Percentiles rank a stretch among this genome's conserved stretches.
phyloP scores from a whole-genome alignment of 352 stramenopile species.

The Lagenidium sp. region DNA sequence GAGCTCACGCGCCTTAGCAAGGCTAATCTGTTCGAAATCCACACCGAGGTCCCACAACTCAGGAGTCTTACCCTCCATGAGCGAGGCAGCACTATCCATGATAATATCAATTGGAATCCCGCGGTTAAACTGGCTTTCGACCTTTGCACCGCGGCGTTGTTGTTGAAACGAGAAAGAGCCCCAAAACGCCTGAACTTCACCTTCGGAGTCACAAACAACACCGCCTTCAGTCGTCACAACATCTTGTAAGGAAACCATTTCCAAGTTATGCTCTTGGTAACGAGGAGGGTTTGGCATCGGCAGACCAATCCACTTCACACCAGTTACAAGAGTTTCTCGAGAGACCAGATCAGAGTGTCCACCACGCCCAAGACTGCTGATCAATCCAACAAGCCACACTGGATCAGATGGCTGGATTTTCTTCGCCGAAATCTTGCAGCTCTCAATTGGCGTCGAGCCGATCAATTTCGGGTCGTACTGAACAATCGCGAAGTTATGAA shows the following conservation, averaged over 20 bases:
- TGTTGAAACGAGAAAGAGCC: constrained; percentile 85
- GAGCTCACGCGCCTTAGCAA: constrained; percentile 85
- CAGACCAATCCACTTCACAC: constrained; percentile 79
- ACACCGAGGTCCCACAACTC: constrained; percentile 76
- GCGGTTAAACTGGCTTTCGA: constrained; percentile 82
- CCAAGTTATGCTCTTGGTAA: constrained; percentile 84
- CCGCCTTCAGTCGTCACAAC: constrained; percentile 76
- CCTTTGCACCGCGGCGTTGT: constrained; percentile 54
- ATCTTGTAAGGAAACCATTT: constrained; percentile 82
- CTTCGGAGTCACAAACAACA: constrained; percentile 60
- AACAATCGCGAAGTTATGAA: constrained; percentile 91
- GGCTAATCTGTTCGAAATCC: constrained; percentile 83
- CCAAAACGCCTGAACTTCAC: constrained; percentile 78
- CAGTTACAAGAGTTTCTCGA: constrained; percentile 77
- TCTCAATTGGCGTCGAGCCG: constrained; percentile 73
- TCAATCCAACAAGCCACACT: constrained; percentile 79
- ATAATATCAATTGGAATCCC: constrained; percentile 84
- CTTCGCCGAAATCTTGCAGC: constrained; percentile 57
- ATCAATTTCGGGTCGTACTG: constrained; percentile 87
- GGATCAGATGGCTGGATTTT: constrained; percentile 59
- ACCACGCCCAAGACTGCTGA: constrained; percentile 71
- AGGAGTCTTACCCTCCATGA: constrained; percentile 61
- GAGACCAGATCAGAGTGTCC: constrained; percentile 79
- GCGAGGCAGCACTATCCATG: constrained; percentile 72
- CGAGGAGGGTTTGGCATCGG: constrained; percentile 74